Conservation (phyloP, 23 red algal genomes). For the Rhodosorus marinus region DNA sequence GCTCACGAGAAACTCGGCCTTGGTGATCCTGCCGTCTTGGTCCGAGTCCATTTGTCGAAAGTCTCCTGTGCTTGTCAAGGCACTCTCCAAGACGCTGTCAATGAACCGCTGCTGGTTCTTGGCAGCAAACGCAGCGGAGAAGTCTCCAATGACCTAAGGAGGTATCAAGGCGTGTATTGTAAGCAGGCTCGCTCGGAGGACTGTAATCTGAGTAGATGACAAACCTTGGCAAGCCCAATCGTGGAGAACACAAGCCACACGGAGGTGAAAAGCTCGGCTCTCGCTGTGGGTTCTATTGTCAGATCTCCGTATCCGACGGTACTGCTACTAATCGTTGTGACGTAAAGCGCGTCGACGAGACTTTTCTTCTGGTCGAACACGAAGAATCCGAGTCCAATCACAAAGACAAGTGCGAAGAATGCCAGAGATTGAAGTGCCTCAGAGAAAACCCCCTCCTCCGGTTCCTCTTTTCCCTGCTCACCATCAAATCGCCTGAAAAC, state of each 20-base stretch:
- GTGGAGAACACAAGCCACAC: slow-evolving; percentile 60
- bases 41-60: slow-evolving; percentile 21
- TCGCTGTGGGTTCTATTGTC: slow-evolving; percentile 14
- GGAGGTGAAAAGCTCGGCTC: slow-evolving; percentile 18
- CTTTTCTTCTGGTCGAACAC: too few relatives aligned
- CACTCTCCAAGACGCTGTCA: slow-evolving; percentile 12
- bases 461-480: too few relatives aligned
- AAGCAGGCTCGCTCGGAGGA: too few relatives aligned
- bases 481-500: too few relatives aligned
- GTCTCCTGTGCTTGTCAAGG: slow-evolving; percentile 11
- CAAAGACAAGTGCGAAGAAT: too few relatives aligned
- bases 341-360: slow-evolving; percentile 34
- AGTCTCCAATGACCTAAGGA: slow-evolving; percentile 29
- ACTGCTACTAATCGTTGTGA: slow-evolving; percentile 28
- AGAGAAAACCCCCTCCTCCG: too few relatives aligned
- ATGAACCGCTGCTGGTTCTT: slow-evolving; percentile 20
- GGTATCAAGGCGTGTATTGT: too few relatives aligned
- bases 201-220: too few relatives aligned
- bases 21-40: slow-evolving; percentile 17
- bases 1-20: slow-evolving; percentile 18
- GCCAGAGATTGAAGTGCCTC: too few relatives aligned
- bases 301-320: slow-evolving; percentile 54
- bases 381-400: too few relatives aligned
- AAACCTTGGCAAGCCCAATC: slow-evolving; percentile 31
- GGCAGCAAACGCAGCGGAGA: slow-evolving; percentile 11